Conservation (phyloP, 495 filamentous ascomycete species). For the Lasiosphaeria ovina region DNA sequence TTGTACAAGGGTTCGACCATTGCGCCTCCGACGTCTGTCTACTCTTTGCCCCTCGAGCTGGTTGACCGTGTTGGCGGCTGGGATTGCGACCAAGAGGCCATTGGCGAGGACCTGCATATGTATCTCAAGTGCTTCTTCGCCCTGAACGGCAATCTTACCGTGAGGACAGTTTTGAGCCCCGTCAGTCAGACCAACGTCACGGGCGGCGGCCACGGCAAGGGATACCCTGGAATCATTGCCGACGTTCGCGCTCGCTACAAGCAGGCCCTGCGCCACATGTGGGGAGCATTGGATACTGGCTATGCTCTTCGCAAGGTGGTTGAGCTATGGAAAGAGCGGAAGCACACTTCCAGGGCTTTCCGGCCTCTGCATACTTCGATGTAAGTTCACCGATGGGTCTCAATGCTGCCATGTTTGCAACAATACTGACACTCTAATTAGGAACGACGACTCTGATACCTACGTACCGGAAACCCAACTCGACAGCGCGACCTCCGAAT, state of each 20-base stretch:
- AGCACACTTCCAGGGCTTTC: constrained; percentile 48
- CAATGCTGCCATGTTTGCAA: constrained; percentile 6
- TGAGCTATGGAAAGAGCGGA: constrained; percentile 49
- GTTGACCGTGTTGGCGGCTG: constrained; percentile 64
- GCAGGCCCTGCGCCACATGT: constrained; percentile 69
- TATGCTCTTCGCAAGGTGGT: constrained; percentile 53
- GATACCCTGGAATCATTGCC: constrained; percentile 46
- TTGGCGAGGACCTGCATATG: constrained; percentile 74
- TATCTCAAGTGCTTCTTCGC: constrained; percentile 73
- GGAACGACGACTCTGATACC: constrained; percentile 41
- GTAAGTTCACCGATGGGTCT: constrained; percentile 26
- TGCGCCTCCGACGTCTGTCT: constrained; percentile 67
- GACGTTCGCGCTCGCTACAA: constrained; percentile 60
- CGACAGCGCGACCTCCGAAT: constrained; percentile 37
- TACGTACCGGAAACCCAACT: constrained; percentile 47
- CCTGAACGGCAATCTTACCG: constrained; percentile 59
- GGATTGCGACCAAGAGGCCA: constrained; percentile 64
- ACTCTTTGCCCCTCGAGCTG: constrained; percentile 61
- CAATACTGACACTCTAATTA: neutral
- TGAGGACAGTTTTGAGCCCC: constrained; percentile 54
- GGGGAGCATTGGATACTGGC: constrained; percentile 66
- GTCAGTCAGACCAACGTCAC: constrained; percentile 68
- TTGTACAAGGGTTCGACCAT: constrained; percentile 58
- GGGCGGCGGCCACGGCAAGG: constrained; percentile 48
- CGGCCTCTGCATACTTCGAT: constrained; percentile 49